Conservation (phyloP, 352 stramenopile genomes). For the Blastocystis sp. region DNA sequence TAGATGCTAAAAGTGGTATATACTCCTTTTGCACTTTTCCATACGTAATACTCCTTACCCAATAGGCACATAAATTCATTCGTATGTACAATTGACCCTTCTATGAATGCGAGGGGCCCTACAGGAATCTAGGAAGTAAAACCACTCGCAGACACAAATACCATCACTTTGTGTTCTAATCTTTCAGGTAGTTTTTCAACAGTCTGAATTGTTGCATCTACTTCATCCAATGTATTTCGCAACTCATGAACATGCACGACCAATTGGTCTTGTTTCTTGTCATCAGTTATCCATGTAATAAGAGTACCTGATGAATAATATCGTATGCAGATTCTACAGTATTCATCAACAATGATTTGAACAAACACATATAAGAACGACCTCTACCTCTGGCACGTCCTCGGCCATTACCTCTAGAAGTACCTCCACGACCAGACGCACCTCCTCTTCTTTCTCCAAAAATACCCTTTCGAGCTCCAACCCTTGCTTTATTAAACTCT, state of each 20-base stretch:
- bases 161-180: conserved; percentile 57
- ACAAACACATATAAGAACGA: conserved; percentile 38
- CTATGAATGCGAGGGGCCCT: conserved; percentile 47
- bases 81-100: conserved; percentile 40
- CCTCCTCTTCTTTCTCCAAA: conserved; percentile 69
- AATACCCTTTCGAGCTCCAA: conserved; percentile 53
- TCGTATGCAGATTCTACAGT: conserved; percentile 20
- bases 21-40: conserved; percentile 55
- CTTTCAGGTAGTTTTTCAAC: conserved; percentile 21
- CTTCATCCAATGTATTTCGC: conserved; percentile 19
- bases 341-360: conserved; percentile 29
- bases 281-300: background rate
- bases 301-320: conserved; percentile 1
- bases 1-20: background rate
- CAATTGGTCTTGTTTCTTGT: conserved; percentile 30
- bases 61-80: conserved; percentile 62
- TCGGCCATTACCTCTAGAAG: conserved; percentile 16
- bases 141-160: background rate
- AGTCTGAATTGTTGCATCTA: conserved; percentile 32
- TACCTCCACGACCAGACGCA: conserved; percentile 60
- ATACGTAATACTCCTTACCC: conserved; percentile 60
- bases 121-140: conserved; percentile 30
- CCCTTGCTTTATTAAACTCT: conserved; percentile 7
- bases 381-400: conserved; percentile 70
- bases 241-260: conserved; percentile 29